These are phyloP conservation scores for Albifimbria verrucaria DNA, from an alignment of 2,329 filamentous ascomycete genomes.

Conservation along the genomic window DNA sequence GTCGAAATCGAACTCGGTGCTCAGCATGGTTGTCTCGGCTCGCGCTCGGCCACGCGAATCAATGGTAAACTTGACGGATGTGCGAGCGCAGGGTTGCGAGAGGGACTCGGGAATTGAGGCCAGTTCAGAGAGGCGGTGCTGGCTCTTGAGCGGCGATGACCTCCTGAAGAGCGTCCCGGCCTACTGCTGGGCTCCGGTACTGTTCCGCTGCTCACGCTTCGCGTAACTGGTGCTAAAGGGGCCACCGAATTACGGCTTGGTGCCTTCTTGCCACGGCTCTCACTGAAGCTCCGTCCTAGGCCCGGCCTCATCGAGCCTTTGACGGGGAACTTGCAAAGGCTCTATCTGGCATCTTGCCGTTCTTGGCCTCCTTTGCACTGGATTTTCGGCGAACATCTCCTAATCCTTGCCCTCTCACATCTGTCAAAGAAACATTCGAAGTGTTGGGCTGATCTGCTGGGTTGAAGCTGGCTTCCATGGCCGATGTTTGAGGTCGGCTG, in stretches of 20 bases:
- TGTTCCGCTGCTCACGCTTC: slow-evolving; percentile 27
- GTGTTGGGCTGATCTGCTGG: slow-evolving; percentile 23
- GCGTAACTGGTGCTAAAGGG: slow-evolving; percentile 43
- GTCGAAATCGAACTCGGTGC: slow-evolving; percentile 26
- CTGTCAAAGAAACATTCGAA: slow-evolving; percentile 20
- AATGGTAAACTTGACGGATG: slow-evolving; percentile 61
- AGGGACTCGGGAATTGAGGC: slow-evolving; percentile 56
- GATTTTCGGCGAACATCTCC: slow-evolving; percentile 41
- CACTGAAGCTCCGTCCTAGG: slow-evolving; percentile 53
- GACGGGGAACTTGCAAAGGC: slow-evolving; percentile 46
- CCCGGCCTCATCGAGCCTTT: slow-evolving; percentile 47
- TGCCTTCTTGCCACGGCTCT: slow-evolving; percentile 46
- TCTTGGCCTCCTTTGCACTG: slow-evolving; percentile 40
- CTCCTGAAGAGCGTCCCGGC: slow-evolving; percentile 35
- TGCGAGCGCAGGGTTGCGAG: slow-evolving; percentile 41
- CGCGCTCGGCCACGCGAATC: slow-evolving; percentile 58
- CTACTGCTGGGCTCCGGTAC: slow-evolving; percentile 27
- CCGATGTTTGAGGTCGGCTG: slow-evolving; percentile 46
- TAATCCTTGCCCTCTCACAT: slow-evolving; percentile 3
- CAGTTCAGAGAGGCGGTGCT: slow-evolving; percentile 48
- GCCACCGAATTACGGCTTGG: slow-evolving; percentile 39
- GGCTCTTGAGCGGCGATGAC: slow-evolving; percentile 49
- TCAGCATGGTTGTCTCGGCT: slow-evolving; percentile 48
- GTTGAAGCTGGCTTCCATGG: slow-evolving; percentile 37
- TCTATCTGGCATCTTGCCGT: slow-evolving; percentile 39